Conservation (phyloP, 2,329 filamentous ascomycete genomes). For the Gremmenia infestans region DNA sequence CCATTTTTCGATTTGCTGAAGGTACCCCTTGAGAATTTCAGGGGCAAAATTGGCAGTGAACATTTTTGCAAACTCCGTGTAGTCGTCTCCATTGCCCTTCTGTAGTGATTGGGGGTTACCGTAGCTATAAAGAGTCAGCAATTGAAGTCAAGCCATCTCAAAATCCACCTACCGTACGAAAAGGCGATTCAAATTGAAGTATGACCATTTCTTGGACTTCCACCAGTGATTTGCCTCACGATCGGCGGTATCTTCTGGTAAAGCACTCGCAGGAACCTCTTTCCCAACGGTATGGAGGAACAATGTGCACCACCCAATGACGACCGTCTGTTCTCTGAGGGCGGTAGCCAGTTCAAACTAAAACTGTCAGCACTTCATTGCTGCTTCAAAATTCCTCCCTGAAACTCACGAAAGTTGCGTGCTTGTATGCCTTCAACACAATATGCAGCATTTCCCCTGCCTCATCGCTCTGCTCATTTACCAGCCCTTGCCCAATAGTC, state of each 20-base stretch:
- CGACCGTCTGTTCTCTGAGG: constrained; percentile 73
- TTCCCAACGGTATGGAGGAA: constrained; percentile 90
- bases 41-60: constrained; percentile 91
- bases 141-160: neutral
- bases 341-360: constrained; percentile 81
- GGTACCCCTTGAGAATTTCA: constrained; percentile 92
- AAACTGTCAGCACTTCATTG: constrained; percentile 29
- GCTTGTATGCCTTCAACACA: constrained; percentile 95
- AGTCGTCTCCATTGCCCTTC: constrained; percentile 69
- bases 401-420: constrained; percentile 82
- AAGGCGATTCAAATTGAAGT: constrained; percentile 92
- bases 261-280: constrained; percentile 69
- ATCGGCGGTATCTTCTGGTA: constrained; percentile 75
- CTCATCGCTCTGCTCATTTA: constrained; percentile 87
- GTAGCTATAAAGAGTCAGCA: constrained; percentile 55
- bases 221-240: constrained; percentile 96
- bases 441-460: constrained; percentile 95
- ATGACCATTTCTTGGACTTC: constrained; percentile 99
- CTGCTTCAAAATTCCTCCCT: constrained; percentile 13
- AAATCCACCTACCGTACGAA: constrained; percentile 70
- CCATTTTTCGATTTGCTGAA: constrained; percentile 95
- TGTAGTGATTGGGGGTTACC: constrained; percentile 77
- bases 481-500: constrained; percentile 79
- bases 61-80: constrained; percentile 77
- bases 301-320: constrained; percentile 93